phyloP scores from a whole-genome alignment of 148 eudicot genomes.

The Euryodendron excelsum region DNA sequence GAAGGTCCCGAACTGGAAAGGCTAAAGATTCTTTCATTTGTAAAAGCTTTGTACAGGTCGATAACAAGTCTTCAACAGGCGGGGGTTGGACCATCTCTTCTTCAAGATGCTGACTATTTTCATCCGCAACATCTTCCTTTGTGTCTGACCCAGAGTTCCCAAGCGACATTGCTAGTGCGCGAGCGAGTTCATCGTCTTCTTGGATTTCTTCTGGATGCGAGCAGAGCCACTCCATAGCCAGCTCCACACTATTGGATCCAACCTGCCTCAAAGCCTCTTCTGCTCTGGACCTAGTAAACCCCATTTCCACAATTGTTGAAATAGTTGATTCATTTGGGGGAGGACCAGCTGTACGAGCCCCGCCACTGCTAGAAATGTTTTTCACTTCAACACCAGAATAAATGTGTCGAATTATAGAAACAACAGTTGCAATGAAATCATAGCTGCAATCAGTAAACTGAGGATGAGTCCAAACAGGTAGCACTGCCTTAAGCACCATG shows the following conservation, averaged over 20 bases:
- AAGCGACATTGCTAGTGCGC: conserved; percentile 97
- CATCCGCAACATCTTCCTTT: conserved; percentile 62
- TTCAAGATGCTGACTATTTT: conserved; percentile 55
- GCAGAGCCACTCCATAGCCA: conserved; percentile 99
- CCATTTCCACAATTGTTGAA: conserved; percentile 92
- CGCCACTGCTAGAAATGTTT: conserved; percentile 42
- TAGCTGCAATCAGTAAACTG: conserved; percentile 79
- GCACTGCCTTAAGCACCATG: conserved; percentile 78
- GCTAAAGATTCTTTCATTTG: conserved; percentile 85
- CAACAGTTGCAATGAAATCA: conserved; percentile 67
- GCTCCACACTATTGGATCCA: conserved; percentile 93
- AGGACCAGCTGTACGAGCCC: conserved; percentile 63
- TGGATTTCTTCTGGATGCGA: conserved; percentile 85
- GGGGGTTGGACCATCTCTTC: conserved; percentile 79
- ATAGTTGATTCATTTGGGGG: conserved; percentile 88
- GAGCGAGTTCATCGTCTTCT: conserved; percentile 98
- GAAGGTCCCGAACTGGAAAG: conserved; percentile 92
- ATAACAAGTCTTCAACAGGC: conserved; percentile 71
- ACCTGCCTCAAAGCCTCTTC: conserved; percentile 98
- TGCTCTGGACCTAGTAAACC: conserved; percentile 87
- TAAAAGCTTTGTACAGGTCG: conserved; percentile 70
- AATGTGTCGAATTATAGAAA: conserved; percentile 77
- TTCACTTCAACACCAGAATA: conserved; percentile 95
- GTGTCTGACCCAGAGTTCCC: conserved; percentile 76
- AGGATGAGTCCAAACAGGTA: conserved; percentile 88